phyloP scores from a whole-genome alignment of 805 yeast genomes.

The Cyberlindnera lachancei region DNA sequence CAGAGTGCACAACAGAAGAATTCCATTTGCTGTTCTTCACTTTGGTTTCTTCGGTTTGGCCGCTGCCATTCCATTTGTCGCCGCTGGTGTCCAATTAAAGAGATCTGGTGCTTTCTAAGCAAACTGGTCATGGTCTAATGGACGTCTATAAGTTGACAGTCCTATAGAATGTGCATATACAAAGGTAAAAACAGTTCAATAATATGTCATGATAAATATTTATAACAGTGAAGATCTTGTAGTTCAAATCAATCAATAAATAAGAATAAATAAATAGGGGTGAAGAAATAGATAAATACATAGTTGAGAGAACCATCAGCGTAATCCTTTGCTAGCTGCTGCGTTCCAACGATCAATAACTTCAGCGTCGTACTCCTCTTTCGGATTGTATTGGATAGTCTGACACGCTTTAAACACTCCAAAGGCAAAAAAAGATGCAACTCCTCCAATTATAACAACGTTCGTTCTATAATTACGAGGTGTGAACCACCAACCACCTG shows the following conservation, averaged over 20 bases:
- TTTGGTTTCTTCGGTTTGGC: slow-evolving; percentile 72
- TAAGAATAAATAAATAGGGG: too few species aligned
- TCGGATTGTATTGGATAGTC: slow-evolving; percentile 12
- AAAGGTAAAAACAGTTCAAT: too few species aligned
- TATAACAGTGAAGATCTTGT: too few species aligned
- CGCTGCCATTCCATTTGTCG: slow-evolving; percentile 70
- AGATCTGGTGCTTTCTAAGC: slow-evolving; percentile 60
- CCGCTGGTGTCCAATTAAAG: slow-evolving; percentile 75
- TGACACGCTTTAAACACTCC: slow-evolving; percentile 14
- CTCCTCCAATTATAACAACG: slow-evolving; percentile 9
- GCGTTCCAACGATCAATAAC: slow-evolving; percentile 18
- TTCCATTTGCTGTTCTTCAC: slow-evolving; percentile 80
- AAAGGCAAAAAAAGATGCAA: slow-evolving; percentile 11
- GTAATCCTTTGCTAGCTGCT: slow-evolving; percentile 16
- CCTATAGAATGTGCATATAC: too few species aligned
- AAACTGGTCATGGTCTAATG: too few species aligned
- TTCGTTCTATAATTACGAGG: slow-evolving; percentile 20
- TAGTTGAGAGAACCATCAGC: too few species aligned
- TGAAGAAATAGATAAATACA: too few species aligned
- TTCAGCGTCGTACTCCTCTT: slow-evolving; percentile 13
- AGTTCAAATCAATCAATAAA: too few species aligned
- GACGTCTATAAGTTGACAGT: too few species aligned
- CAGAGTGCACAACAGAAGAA: slow-evolving; percentile 86
- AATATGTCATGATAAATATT: too few species aligned
- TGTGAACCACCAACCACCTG: slow-evolving; percentile 23